Evolutionary conservation across 1,284 basidiomycete genomes (phyloP), one percentile per base, ranked within the genome.

Genomic region (Trichosporon coremiiforme): DNA sequence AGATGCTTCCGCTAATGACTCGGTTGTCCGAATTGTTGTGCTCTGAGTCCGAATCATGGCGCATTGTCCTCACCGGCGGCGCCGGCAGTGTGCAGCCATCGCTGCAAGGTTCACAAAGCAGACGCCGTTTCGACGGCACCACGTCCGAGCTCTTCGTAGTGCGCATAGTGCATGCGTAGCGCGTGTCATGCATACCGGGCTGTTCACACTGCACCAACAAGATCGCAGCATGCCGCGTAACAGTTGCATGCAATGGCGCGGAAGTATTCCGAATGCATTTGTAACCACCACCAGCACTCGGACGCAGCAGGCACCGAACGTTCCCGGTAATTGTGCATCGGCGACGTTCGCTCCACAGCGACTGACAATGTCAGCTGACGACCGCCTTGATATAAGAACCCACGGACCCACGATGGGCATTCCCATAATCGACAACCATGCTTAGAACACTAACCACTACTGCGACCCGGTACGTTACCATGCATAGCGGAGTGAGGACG

Each of bases 291-390:
- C 20, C 20, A 9, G 20, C 17, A 47, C n/a, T 53, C 47, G 47
- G 47, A 53, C 47, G 20, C 47, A 53, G 20, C 47, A 53, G 47
- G 47, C 47, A 53, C 47, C 47, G 47, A 53, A 53, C n/a, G 47
- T 7, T 53, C 20, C 20, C 47, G 47, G 47, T 33, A 8, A 33
- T 33, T 8, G 47, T 15, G 47, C 20, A 6, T 53, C 47, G 47
- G 47, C 47, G 47, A 20, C 47, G 47, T 53, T 53, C 47, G 47
- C 47, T 15, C 47, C 47, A 20, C 47, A 53, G 4, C 20, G n/a
- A 17, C 31, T 60, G 17, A 31, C 31, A 8, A 17, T 33, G 57
- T 60, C 57, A 60, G 57, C 57, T 60, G 57, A 60, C 57, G 31
- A 60, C 55, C 10, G 3, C 25, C 6, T 35, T 5, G 10, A 31